Conservation (phyloP, 2,329 filamentous ascomycete genomes). For the Paraphoma chrysanthemicola region DNA sequence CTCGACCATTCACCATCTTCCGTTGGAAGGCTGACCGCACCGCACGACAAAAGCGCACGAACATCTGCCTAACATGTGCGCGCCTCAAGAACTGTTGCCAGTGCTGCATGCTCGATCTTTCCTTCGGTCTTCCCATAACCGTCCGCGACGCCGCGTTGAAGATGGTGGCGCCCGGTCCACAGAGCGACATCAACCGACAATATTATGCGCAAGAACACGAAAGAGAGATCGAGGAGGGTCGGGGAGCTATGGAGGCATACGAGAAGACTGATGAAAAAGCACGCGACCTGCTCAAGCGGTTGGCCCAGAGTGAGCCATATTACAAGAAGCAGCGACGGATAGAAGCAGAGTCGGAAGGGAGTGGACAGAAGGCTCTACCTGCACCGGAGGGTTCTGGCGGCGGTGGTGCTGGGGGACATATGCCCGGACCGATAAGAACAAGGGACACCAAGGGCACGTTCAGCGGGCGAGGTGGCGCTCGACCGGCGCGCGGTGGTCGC, state of each 20-base stretch:
- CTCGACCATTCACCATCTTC: conserved; percentile 94
- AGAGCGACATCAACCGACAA: conserved; percentile 92
- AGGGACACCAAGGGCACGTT: conserved; percentile 59
- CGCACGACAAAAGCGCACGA: conserved; percentile 89
- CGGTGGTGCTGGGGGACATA: conserved; percentile 43
- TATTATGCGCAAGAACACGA: conserved; percentile 99
- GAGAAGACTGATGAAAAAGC: conserved; percentile 98
- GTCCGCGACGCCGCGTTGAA: conserved; percentile 96
- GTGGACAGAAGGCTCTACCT: conserved; percentile 52
- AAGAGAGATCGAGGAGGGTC: conserved; percentile 90
- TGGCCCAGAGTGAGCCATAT: conserved; percentile 94
- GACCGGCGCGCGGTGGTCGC: conserved; percentile 53
- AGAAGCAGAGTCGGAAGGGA: conserved; percentile 61
- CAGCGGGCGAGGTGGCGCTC: conserved; percentile 45
- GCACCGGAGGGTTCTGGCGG: conserved; percentile 42
- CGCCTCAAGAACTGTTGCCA: conserved; percentile 99
- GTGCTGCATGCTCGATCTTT: conserved; percentile 97
- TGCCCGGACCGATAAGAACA: conserved; percentile 79
- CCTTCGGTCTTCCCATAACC: conserved; percentile 92
- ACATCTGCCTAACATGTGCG: conserved; percentile 95
- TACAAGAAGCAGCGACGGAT: conserved; percentile 85
- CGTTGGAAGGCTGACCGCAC: conserved; percentile 93
- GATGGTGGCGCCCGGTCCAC: conserved; percentile 93
- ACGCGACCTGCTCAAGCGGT: conserved; percentile 79
- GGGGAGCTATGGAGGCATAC: conserved; percentile 81